Evolutionary conservation across 768 basidiomycete genomes (phyloP).

Genomic region (Psilocybe azurescens): DNA sequence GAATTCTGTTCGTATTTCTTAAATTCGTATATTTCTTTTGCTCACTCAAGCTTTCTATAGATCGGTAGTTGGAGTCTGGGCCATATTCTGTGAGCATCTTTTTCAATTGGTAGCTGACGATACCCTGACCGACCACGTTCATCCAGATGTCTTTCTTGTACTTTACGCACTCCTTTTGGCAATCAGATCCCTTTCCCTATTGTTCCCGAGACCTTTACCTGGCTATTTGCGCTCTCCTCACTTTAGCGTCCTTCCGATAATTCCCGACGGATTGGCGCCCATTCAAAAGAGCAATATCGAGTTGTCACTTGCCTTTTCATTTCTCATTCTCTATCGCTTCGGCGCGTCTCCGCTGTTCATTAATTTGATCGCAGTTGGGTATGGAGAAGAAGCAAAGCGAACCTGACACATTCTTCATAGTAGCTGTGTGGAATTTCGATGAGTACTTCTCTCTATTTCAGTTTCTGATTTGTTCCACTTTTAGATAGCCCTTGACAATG

Average conservation of each 20-base stretch:
- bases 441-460: constrained; percentile 6
- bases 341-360: constrained; percentile 25
- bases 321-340: constrained; percentile 47
- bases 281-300: constrained; percentile 84
- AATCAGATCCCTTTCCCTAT: constrained; percentile 18
- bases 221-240: constrained; percentile 62
- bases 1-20: constrained; percentile 81
- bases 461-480: not conserved
- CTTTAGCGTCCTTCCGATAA: constrained; percentile 81
- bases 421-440: not conserved
- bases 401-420: constrained; percentile 19
- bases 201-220: constrained; percentile 9
- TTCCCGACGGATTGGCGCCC: constrained; percentile 71
- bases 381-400: constrained; percentile 26
- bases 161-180: constrained; percentile 11
- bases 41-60: constrained; percentile 31
- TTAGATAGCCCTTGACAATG: not conserved
- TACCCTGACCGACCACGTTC: constrained; percentile 10
- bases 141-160: constrained; percentile 25
- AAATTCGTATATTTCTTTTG: constrained; percentile 9
- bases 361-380: constrained; percentile 25
- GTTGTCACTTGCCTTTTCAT: constrained; percentile 32
- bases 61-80: constrained; percentile 35
- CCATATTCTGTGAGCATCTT: constrained; percentile 28
- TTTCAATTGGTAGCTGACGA: not conserved